These are phyloP conservation scores for Lasiodiplodia sp. DNA, from an alignment of 2,329 filamentous ascomycete species.

Conservation along the genomic window DNA sequence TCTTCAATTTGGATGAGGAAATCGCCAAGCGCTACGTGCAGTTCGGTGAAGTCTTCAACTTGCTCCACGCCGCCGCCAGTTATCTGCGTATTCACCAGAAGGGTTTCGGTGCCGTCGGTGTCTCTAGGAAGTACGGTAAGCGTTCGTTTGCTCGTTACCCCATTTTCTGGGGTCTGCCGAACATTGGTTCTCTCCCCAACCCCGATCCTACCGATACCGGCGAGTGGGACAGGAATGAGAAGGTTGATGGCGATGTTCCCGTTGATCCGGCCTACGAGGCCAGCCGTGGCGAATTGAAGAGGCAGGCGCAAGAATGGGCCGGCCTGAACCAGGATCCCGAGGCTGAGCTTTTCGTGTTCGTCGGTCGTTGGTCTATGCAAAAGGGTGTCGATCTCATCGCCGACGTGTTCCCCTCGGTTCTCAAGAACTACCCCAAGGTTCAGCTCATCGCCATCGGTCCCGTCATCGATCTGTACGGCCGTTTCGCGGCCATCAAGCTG, in stretches of 20 bases:
- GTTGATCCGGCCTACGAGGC: slow-evolving; percentile 65
- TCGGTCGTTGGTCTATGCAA: slow-evolving; percentile 73
- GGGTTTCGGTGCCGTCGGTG: slow-evolving; percentile 72
- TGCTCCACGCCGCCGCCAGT: slow-evolving; percentile 71
- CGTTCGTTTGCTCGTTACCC: slow-evolving; percentile 71
- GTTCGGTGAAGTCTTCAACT: slow-evolving; percentile 73
- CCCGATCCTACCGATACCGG: slow-evolving; percentile 71
- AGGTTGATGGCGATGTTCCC: slow-evolving; percentile 51
- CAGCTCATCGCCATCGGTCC: slow-evolving; percentile 71
- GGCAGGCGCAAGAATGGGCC: slow-evolving; percentile 72
- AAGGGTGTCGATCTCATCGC: slow-evolving; percentile 74
- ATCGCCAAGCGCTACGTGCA: slow-evolving; percentile 68
- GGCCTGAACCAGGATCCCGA: slow-evolving; percentile 66
- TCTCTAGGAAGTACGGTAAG: slow-evolving; percentile 73
- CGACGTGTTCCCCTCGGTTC: slow-evolving; percentile 69
- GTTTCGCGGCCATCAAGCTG: slow-evolving; percentile 71
- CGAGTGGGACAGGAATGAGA: slow-evolving; percentile 60
- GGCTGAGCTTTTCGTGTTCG: slow-evolving; percentile 71
- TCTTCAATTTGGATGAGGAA: slow-evolving; percentile 67
- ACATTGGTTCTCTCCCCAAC: slow-evolving; percentile 67
- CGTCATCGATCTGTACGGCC: slow-evolving; percentile 72
- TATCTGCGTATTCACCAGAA: slow-evolving; percentile 72
- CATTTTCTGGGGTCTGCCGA: slow-evolving; percentile 72
- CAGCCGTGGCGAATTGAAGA: slow-evolving; percentile 60
- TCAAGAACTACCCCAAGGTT: slow-evolving; percentile 65